Evolutionary conservation across 495 filamentous ascomycete genomes (phyloP).

Genomic region (Penicillium samsonianum): DNA sequence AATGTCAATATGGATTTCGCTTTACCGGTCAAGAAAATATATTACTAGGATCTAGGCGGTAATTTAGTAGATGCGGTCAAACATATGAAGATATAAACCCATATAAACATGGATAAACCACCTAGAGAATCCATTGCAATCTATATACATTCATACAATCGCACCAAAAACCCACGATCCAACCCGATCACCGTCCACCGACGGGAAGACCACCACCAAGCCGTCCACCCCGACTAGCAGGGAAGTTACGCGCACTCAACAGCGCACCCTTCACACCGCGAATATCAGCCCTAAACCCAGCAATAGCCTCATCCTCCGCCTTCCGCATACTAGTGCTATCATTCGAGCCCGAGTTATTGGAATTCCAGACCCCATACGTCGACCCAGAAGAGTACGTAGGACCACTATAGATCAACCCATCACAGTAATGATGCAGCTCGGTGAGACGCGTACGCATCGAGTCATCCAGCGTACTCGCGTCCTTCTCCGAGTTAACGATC

Average conservation of each 20-base stretch:
- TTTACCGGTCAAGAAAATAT: not conserved
- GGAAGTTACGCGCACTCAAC: constrained; percentile 73
- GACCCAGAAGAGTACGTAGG: constrained; percentile 33
- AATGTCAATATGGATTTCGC: constrained; percentile 3
- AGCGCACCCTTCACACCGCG: constrained; percentile 90
- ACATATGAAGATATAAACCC: not conserved
- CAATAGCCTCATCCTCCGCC: constrained; percentile 74
- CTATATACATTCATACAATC: constrained; percentile 1
- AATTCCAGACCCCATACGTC: constrained; percentile 37
- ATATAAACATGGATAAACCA: not conserved
- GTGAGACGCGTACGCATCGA: constrained; percentile 43
- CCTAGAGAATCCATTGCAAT: not conserved
- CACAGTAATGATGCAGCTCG: constrained; percentile 55
- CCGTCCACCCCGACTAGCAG: constrained; percentile 43
- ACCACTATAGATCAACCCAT: constrained; percentile 51
- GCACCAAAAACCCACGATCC: not conserved
- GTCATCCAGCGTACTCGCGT: constrained; percentile 47
- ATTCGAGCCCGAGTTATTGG: constrained; percentile 29
- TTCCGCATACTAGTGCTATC: constrained; percentile 40
- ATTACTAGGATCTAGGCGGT: not conserved
- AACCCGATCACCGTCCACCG: constrained; percentile 16
- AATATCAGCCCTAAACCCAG: constrained; percentile 78
- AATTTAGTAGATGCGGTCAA: not conserved
- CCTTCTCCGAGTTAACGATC: constrained; percentile 50
- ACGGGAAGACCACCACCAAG: constrained; percentile 23